Percentiles rank a stretch among this genome's conserved stretches.
Evolutionary conservation across 495 filamentous ascomycete genomes (phyloP).

Genomic region (Tuber brumale): DNA sequence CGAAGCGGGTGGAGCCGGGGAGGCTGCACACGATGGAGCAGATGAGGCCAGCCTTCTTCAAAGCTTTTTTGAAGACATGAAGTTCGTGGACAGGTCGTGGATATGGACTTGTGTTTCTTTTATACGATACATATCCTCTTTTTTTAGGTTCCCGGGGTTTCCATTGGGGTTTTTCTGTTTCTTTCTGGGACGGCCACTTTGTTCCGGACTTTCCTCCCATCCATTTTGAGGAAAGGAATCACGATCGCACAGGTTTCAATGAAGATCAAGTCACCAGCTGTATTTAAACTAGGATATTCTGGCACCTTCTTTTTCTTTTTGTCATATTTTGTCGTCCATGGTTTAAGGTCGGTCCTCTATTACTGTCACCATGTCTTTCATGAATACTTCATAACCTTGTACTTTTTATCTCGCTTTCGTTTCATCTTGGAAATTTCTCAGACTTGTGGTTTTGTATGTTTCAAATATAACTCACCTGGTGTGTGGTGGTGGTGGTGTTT

Average conservation of each 20-base stretch:
- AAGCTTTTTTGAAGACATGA: neutral
- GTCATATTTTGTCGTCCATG: neutral
- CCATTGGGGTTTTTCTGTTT: conserved; percentile 6
- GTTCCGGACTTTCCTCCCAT: conserved; percentile 1
- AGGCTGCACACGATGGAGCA: neutral
- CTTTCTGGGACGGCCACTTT: neutral
- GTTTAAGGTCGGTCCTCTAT: neutral
- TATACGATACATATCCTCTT: conserved; percentile 6
- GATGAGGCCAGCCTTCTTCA: neutral
- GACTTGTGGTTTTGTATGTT: conserved; percentile 1
- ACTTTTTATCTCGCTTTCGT: neutral
- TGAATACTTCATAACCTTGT: conserved; percentile 6
- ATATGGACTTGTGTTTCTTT: conserved; percentile 4
- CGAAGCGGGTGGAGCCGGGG: neutral
- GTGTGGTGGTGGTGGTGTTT: neutral
- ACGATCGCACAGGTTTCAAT: neutral
- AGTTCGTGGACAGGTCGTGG: conserved; percentile 2
- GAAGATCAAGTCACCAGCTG: neutral
- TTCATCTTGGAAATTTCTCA: conserved; percentile 1
- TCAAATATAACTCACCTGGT: conserved; percentile 1
- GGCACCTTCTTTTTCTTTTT: neutral
- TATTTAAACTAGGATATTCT: conserved; percentile 2
- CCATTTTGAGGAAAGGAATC: neutral
- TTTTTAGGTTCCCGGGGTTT: neutral
- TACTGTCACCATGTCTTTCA: neutral